phyloP scores from a whole-genome alignment of 2,329 filamentous ascomycete genomes.

The Aspergillus sp. region DNA sequence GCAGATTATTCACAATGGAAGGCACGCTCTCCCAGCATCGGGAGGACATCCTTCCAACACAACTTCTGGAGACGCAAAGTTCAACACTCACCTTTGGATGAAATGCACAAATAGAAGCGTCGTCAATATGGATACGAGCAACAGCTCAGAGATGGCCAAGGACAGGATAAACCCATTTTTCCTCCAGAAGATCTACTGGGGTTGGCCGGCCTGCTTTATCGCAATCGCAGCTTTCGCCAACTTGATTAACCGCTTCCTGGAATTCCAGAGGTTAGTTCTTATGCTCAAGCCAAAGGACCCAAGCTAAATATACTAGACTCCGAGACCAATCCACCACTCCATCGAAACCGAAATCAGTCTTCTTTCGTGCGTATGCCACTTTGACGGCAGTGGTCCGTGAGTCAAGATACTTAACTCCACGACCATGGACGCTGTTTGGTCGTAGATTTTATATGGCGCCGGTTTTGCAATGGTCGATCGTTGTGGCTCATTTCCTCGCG shows the following conservation, averaged over 20 bases:
- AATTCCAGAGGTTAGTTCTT: constrained; percentile 49
- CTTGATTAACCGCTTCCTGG: constrained; percentile 48
- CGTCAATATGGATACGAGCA: constrained; percentile 32
- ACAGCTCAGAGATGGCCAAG: constrained; percentile 42
- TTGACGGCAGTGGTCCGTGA: constrained; percentile 56
- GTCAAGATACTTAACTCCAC: constrained; percentile 48
- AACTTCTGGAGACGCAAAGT: no score
- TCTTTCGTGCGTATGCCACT: constrained; percentile 52
- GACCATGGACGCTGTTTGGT: constrained; percentile 33
- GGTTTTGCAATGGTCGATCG: constrained; percentile 37
- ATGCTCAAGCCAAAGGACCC: neutral
- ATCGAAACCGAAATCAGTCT: constrained; percentile 54
- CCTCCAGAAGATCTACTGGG: constrained; percentile 56
- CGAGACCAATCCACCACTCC: constrained; percentile 45
- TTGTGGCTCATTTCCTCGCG: constrained; percentile 48
- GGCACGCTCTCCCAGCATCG: no score
- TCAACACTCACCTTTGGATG: neutral
- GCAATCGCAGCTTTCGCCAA: constrained; percentile 39
- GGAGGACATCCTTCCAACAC: no score
- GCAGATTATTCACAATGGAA: no score
- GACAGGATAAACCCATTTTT: constrained; percentile 47
- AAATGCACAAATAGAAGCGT: constrained; percentile 10
- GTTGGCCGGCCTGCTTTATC: constrained; percentile 45
- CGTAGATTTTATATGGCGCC: constrained; percentile 39
- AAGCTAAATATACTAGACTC: constrained; percentile 39